Percentiles rank a stretch among this genome's conserved stretches.
phyloP scores from a whole-genome alignment of 164 flowering plant species.

The Aristolochia fimbriata region DNA sequence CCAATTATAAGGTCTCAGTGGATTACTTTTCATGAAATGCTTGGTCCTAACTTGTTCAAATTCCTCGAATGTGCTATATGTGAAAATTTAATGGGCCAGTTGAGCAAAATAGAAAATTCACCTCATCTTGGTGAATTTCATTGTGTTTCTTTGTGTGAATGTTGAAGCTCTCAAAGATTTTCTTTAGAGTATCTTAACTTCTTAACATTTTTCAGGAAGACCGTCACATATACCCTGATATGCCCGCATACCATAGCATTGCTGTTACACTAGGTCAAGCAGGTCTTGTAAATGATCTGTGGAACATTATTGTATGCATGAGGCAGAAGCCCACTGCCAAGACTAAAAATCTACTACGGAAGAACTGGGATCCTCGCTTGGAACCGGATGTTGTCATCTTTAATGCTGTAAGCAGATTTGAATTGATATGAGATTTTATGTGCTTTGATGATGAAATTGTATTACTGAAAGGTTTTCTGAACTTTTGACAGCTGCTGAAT shows the following conservation, averaged over 20 bases:
- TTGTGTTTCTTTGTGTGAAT: too few species aligned
- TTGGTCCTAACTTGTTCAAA: too few species aligned
- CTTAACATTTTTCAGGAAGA: constrained; percentile 45
- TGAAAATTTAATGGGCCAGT: too few species aligned
- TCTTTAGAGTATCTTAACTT: not conserved
- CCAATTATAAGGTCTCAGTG: not conserved
- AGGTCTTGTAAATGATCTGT: constrained; percentile 70
- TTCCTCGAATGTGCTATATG: too few species aligned
- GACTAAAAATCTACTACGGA: constrained; percentile 33
- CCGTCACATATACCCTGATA: constrained; percentile 71
- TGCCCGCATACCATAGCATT: constrained; percentile 78
- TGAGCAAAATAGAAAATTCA: too few species aligned
- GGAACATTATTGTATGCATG: constrained; percentile 65
- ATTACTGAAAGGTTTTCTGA: constrained; percentile 1
- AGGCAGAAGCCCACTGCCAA: constrained; percentile 51
- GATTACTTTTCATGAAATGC: not conserved
- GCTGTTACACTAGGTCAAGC: constrained; percentile 93
- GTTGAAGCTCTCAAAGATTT: constrained; percentile 8
- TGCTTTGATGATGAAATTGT: too few species aligned
- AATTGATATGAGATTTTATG: too few species aligned
- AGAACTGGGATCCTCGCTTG: constrained; percentile 79
- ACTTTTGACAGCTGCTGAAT: constrained; percentile 56
- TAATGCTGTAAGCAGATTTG: constrained; percentile 71
- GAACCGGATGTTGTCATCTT: constrained; percentile 85
- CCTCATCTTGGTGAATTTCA: too few species aligned